A percentile compares a stretch with the other conserved stretches of the same genome.
phyloP scores from a whole-genome alignment of 75 land plant species.

The Sequoiadendron giganteum region DNA sequence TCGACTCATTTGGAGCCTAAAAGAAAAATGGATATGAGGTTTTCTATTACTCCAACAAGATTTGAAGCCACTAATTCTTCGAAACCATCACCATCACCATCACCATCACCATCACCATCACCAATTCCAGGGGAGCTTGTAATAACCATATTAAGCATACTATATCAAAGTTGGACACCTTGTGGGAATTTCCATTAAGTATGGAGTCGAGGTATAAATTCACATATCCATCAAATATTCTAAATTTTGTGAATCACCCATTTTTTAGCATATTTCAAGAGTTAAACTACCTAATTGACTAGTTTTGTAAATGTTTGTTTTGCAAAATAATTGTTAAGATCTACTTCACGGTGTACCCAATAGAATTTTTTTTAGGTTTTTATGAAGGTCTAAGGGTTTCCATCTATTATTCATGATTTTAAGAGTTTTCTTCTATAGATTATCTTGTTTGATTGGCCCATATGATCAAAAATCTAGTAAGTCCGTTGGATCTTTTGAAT shows the following conservation, averaged over 20 bases:
- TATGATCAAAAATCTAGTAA: no score
- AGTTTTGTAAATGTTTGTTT: no score
- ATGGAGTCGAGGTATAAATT: conserved; percentile 72
- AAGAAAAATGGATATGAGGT: conserved; percentile 4
- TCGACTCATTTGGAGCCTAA: neutral
- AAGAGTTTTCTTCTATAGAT: no score
- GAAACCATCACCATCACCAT: neutral
- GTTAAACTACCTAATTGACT: no score
- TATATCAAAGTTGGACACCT: conserved; percentile 69
- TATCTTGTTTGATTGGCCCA: no score
- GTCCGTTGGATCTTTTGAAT: no score
- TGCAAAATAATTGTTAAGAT: no score
- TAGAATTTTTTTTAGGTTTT: no score
- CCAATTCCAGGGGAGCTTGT: conserved; percentile 1
- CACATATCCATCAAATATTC: neutral
- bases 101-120: neutral
- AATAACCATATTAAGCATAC: conserved; percentile 46
- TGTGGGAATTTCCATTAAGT: conserved; percentile 82
- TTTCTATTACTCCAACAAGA: neutral
- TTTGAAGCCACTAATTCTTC: neutral
- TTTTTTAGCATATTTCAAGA: no score
- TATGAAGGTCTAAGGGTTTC: no score
- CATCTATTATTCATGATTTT: no score
- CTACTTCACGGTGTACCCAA: no score
- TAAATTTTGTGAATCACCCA: neutral